Evolutionary conservation across 2,329 filamentous ascomycete species (phyloP).

Genomic region (Blumeria graminis): DNA sequence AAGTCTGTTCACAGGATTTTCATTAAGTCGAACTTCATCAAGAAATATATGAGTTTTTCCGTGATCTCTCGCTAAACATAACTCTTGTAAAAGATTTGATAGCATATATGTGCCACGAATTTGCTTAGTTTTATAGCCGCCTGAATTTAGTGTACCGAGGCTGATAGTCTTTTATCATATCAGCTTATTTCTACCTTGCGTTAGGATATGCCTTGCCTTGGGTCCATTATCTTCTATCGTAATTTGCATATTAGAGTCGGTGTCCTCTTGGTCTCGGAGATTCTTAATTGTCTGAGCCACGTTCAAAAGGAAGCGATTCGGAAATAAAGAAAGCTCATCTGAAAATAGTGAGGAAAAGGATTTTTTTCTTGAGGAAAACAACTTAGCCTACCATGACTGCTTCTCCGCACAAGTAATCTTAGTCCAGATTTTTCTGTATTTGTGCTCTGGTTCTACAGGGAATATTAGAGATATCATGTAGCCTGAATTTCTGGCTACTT

Average conservation of each 20-base stretch:
- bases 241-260: slow-evolving; percentile 85
- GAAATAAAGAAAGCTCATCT: slow-evolving; percentile 50
- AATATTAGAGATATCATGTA: not conserved
- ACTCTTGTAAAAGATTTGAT: slow-evolving; percentile 84
- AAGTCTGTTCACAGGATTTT: slow-evolving; percentile 80
- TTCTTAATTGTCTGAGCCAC: slow-evolving; percentile 64
- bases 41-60: slow-evolving; percentile 75
- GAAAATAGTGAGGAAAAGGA: slow-evolving; percentile 4
- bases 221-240: slow-evolving; percentile 90
- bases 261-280: slow-evolving; percentile 68
- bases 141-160: slow-evolving; percentile 66
- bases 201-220: slow-evolving; percentile 32
- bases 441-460: slow-evolving; percentile 9
- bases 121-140: slow-evolving; percentile 69
- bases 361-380: not conserved
- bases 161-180: slow-evolving; percentile 14
- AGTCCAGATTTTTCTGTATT: slow-evolving; percentile 6
- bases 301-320: slow-evolving; percentile 64
- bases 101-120: slow-evolving; percentile 93
- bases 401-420: slow-evolving; percentile 11
- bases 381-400: slow-evolving; percentile 14
- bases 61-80: slow-evolving; percentile 77
- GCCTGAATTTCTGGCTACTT: slow-evolving; percentile 1
- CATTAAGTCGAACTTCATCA: slow-evolving; percentile 74
- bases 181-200: too few relatives aligned